These are phyloP conservation scores for Agapanthus africanus DNA, from an alignment of 106 monocot species.

Conservation along the genomic window DNA sequence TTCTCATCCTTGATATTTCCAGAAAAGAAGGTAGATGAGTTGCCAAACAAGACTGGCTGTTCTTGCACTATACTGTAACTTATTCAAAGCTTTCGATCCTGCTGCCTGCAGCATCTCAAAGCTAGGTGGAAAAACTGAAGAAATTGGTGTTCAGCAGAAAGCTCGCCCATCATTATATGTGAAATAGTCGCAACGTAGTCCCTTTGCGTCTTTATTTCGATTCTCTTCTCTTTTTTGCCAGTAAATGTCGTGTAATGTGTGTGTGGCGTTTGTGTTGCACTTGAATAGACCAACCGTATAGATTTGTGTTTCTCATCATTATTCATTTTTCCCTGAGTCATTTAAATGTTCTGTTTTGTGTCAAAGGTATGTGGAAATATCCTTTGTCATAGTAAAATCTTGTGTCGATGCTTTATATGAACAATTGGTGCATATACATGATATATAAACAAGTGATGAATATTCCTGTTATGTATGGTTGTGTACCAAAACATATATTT, in stretches of 20 bases:
- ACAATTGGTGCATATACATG: too few species aligned
- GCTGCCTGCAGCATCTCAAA: not conserved
- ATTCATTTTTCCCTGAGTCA: slow-evolving; percentile 7
- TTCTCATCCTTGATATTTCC: not conserved
- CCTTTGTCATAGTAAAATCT: too few species aligned
- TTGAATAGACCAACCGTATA: slow-evolving; percentile 1
- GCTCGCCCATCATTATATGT: not conserved
- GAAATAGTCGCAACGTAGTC: too few species aligned
- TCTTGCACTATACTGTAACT: slow-evolving; percentile 19
- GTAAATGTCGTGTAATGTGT: not conserved
- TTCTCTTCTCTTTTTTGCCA: not conserved
- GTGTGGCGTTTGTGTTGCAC: not conserved
- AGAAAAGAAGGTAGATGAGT: slow-evolving; percentile 17
- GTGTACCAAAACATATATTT: too few species aligned
- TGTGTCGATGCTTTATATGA: too few species aligned
- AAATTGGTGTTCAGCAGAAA: not conserved
- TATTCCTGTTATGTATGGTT: too few species aligned
- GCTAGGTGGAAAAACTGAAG: not conserved
- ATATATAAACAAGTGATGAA: too few species aligned
- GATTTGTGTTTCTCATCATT: not conserved
- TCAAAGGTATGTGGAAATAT: too few species aligned
- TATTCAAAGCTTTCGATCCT: not conserved
- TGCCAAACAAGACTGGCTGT: slow-evolving; percentile 8
- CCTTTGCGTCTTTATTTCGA: not conserved
- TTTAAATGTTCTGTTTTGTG: too few species aligned